Evolutionary conservation across 108 stramenopile species (phyloP).

Genomic region (Poteriospumella lacustris): DNA sequence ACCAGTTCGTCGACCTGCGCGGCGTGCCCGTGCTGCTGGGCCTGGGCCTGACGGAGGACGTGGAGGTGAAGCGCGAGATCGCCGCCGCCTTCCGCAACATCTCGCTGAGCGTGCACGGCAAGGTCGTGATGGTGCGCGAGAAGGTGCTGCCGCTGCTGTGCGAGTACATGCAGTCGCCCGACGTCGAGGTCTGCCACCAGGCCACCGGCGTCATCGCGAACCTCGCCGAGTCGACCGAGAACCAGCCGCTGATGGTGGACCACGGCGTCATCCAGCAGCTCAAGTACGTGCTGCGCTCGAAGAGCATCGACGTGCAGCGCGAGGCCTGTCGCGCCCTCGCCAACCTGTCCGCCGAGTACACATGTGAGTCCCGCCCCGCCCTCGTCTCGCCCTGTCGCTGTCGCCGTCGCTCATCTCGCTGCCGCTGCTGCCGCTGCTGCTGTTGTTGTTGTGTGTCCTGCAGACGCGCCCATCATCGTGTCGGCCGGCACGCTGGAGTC

Average conservation of each 20-base stretch:
- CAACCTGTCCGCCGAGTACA: constrained; percentile 68
- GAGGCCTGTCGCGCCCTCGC: constrained; percentile 69
- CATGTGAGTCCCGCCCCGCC: constrained; percentile 32
- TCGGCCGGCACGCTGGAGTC: constrained; percentile 61
- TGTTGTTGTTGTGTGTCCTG: not conserved
- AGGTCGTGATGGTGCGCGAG: constrained; percentile 50
- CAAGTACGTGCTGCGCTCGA: constrained; percentile 65
- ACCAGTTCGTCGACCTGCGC: constrained; percentile 59
- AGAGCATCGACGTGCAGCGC: constrained; percentile 62
- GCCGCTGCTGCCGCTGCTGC: constrained; percentile 34
- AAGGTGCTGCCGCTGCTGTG: constrained; percentile 55
- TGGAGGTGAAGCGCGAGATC: constrained; percentile 59
- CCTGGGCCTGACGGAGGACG: constrained; percentile 41
- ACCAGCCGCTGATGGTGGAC: constrained; percentile 62
- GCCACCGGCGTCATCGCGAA: constrained; percentile 59
- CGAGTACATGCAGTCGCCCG: constrained; percentile 55
- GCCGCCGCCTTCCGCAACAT: constrained; percentile 60
- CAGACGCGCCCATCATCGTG: constrained; percentile 58
- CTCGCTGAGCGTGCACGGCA: constrained; percentile 50
- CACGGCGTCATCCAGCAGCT: constrained; percentile 67
- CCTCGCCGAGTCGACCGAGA: constrained; percentile 60
- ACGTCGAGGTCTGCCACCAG: constrained; percentile 62
- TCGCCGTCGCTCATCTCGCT: too few species aligned
- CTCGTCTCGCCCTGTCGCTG: not conserved
- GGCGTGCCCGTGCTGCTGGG: constrained; percentile 46